Base-by-base conservation (phyloP, 768 basidiomycete genomes). In the Dendrothele bispora region DNA sequence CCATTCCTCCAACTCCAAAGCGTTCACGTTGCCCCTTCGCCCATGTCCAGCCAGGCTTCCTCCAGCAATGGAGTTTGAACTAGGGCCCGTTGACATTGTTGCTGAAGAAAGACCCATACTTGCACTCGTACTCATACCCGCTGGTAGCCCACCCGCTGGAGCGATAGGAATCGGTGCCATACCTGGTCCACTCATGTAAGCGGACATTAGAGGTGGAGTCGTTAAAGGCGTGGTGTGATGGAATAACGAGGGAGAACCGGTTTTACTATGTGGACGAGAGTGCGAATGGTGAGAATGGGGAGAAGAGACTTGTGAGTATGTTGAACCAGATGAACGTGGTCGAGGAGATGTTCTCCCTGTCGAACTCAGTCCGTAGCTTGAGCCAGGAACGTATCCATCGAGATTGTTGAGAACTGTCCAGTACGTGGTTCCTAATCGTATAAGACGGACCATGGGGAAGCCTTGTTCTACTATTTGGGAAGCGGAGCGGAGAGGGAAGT, bases 371-470 rank as follows among this genome's bases (percentile, higher is more conserved):
- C n/a, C n/a, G n/a, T n/a, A n/a, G n/a, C n/a, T n/a, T n/a, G n/a
- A n/a, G n/a, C n/a, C n/a, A n/a, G n/a, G n/a, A n/a, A n/a, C n/a
- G n/a, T n/a, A 43, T 37, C 51, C 51, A 37, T 39, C 42, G 11
- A 42, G 25, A 36, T 47, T 47, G 25, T 56, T 49, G 7, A 59
- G 52, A 7, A 85, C 78, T 4, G 76, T 81, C 71, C 77, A 86
- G 50, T 83, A 77, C 35, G 65, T 70, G 43, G 67, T 70, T 24
- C 80, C 82, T 22, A 84, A 60, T 4, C 76, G 71, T 30, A 82
- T 68, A 17, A 86, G 71, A 1, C 75, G 72, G 7, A 82, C 80
- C 66, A 75, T 79, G 0, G 82, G 79, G 62, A 86, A 86, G 3
- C 82, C 82, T 14, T 74, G 73, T 51, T 81, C 79, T 20, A 86